Conservation (phyloP, 306 rosid genomes). For the Ormosia semicastrata region DNA sequence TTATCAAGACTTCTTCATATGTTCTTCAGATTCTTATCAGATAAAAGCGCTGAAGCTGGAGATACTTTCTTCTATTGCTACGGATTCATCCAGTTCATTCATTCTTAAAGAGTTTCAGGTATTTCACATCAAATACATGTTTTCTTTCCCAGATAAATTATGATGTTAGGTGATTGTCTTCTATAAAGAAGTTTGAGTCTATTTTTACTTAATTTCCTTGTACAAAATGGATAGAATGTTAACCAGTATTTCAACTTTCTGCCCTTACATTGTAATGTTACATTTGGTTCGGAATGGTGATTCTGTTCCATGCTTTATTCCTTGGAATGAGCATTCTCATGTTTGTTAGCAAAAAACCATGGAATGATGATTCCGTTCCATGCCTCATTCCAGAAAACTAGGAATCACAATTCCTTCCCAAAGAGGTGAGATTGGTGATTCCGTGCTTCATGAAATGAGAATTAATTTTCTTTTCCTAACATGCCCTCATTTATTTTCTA, state of each 20-base stretch:
- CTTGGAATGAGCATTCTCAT: no score
- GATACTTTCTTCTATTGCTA: conserved; percentile 73
- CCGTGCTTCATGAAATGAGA: no score
- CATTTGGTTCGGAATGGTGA: neutral
- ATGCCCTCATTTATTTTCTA: no score
- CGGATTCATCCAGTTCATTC: conserved; percentile 58
- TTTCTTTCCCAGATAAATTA: neutral
- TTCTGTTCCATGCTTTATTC: no score
- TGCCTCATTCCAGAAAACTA: no score
- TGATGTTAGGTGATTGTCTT: conserved; percentile 19
- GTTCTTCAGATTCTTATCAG: conserved; percentile 85
- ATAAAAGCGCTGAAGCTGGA: conserved; percentile 86
- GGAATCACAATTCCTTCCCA: no score
- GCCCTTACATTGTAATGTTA: neutral
- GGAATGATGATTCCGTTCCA: no score
- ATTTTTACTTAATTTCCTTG: neutral
- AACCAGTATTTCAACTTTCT: neutral
- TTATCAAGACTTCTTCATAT: conserved; percentile 78
- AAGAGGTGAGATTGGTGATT: no score
- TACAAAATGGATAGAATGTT: conserved; percentile 6
- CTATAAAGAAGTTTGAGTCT: neutral
- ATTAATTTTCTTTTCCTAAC: no score
- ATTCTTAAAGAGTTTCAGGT: conserved; percentile 92
- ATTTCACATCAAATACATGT: conserved; percentile 18
- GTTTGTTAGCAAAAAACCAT: no score